Conservation (phyloP, 306 rosid genomes). For the Nissolia schottii region DNA sequence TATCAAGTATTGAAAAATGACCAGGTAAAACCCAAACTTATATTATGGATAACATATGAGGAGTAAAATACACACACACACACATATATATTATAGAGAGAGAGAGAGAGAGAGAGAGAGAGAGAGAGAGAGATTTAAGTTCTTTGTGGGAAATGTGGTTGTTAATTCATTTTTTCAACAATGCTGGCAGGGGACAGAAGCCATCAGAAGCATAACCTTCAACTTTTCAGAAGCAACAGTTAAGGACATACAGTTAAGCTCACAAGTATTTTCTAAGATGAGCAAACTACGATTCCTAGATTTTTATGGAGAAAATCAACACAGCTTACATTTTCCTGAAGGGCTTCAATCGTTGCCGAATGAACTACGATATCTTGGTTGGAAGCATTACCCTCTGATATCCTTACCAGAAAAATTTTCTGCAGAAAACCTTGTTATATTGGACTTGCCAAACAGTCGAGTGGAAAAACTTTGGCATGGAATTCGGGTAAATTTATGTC, state of each 20-base stretch:
- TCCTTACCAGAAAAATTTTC: conserved; percentile 6
- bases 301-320: not conserved
- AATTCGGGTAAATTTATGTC: not conserved
- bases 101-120: too few relatives aligned
- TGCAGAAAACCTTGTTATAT: not conserved
- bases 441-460: not conserved
- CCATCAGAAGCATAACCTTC: not conserved
- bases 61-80: too few relatives aligned
- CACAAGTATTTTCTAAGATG: conserved; percentile 10
- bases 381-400: not conserved
- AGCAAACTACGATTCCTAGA: too few relatives aligned
- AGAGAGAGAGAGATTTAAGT: too few relatives aligned
- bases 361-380: not conserved
- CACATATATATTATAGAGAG: too few relatives aligned
- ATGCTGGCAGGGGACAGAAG: conserved; percentile 14
- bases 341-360: not conserved
- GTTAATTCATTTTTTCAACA: not conserved
- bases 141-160: not conserved
- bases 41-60: too few relatives aligned
- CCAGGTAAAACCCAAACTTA: not conserved
- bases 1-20: not conserved
- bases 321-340: not conserved
- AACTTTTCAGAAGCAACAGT: not conserved
- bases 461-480: too few relatives aligned
- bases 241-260: not conserved